These are phyloP conservation scores for Trichoderma sp. DNA, from an alignment of 2,329 filamentous ascomycete species.

Conservation along the genomic window DNA sequence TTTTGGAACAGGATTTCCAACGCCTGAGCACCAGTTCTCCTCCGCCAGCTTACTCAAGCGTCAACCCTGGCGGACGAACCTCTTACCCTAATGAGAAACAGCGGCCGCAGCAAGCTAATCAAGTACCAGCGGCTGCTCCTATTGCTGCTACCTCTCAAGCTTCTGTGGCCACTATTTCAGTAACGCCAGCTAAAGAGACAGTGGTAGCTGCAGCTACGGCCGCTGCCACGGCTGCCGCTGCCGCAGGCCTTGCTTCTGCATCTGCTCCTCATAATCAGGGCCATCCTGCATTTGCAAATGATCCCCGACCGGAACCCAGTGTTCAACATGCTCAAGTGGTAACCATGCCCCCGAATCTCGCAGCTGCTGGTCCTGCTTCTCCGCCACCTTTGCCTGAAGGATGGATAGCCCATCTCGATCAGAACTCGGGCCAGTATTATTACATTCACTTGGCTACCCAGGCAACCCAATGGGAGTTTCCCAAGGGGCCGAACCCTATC, in stretches of 20 bases:
- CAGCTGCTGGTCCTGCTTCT: conserved; percentile 66
- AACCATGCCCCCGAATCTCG: conserved; percentile 42
- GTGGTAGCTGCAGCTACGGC: conserved; percentile 28
- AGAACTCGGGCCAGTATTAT: conserved; percentile 96
- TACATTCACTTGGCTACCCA: conserved; percentile 96
- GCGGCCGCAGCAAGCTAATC: conserved; percentile 43
- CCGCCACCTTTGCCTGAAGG: conserved; percentile 94
- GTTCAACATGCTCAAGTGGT: conserved; percentile 51
- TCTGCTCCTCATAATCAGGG: conserved; percentile 60
- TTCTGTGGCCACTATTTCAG: conserved; percentile 29
- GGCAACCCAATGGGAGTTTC: conserved; percentile 98
- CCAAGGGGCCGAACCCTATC: conserved; percentile 89
- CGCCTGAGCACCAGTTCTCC: conserved; percentile 81
- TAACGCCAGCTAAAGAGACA: conserved; percentile 35
- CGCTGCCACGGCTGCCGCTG: conserved; percentile 30
- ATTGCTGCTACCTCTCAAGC: conserved; percentile 34
- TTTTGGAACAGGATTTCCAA: conserved; percentile 84
- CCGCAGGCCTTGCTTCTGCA: conserved; percentile 46
- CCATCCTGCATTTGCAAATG: conserved; percentile 91
- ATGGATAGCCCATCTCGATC: conserved; percentile 96
- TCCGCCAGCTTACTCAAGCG: conserved; percentile 91
- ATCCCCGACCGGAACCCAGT: conserved; percentile 58
- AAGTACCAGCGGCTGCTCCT: conserved; percentile 27
- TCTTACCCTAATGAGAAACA: conserved; percentile 81
- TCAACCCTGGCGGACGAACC: conserved; percentile 56